These are phyloP conservation scores for Asterella californica DNA, from an alignment of 225 moss, liverwort and hornwort species.

Conservation along the genomic window DNA sequence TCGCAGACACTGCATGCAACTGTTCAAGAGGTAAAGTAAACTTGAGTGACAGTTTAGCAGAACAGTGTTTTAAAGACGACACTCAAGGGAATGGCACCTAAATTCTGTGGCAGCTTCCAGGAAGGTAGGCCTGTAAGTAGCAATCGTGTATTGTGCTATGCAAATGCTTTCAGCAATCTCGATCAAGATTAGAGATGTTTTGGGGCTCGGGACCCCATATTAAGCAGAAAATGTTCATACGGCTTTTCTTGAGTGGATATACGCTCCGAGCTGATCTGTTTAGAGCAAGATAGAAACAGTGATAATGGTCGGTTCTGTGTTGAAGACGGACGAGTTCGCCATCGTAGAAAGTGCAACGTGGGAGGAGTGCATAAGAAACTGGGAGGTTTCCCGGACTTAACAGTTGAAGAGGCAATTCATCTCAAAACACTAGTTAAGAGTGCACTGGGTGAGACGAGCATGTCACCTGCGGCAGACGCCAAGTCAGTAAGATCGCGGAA, in stretches of 20 bases:
- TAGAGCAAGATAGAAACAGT: no score
- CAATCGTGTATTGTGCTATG: neutral
- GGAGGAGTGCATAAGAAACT: constrained; percentile 5
- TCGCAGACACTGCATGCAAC: no score
- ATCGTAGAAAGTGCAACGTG: no score
- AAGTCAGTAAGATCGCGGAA: neutral
- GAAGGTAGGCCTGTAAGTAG: no score
- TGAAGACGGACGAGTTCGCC: no score
- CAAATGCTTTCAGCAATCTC: neutral
- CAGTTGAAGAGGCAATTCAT: constrained; percentile 14
- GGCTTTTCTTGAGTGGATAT: neutral
- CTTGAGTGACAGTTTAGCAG: neutral
- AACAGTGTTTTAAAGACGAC: no score
- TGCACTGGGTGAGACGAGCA: constrained; percentile 9
- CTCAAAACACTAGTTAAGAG: constrained; percentile 24
- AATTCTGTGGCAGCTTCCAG: no score
- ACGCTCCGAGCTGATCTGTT: no score
- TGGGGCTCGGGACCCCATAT: neutral
- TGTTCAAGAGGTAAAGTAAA: neutral
- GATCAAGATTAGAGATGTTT: neutral
- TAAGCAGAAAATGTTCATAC: neutral
- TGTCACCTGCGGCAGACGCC: neutral
- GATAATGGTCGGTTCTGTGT: neutral
- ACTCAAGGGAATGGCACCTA: no score
- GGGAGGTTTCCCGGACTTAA: constrained; percentile 25